Evolutionary conservation across 768 basidiomycete genomes (phyloP).

Genomic region (Phlegmacium glaucopus): DNA sequence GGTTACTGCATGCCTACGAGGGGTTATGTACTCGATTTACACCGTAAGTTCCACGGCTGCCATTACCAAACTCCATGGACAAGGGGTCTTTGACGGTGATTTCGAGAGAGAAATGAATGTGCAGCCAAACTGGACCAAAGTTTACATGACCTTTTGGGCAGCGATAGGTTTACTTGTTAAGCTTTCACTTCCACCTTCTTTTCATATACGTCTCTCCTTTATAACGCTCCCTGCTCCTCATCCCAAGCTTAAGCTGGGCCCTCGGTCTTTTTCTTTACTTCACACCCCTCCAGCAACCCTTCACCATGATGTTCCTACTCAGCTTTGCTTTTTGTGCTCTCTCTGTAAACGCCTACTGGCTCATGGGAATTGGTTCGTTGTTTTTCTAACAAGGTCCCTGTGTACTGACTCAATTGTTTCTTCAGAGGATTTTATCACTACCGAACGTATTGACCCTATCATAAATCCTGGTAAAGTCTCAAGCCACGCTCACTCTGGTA

Average conservation of each 20-base stretch:
- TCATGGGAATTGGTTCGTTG: constrained; percentile 38
- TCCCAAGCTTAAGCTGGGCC: constrained; percentile 19
- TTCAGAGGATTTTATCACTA: constrained; percentile 40
- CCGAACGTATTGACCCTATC: constrained; percentile 49
- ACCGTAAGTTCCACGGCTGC: constrained; percentile 14
- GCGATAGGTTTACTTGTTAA: constrained; percentile 6
- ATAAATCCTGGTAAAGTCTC: constrained; percentile 44
- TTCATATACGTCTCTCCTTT: constrained; percentile 11
- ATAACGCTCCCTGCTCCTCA: constrained; percentile 11
- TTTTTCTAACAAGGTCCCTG: not conserved
- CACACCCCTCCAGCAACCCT: constrained; percentile 8
- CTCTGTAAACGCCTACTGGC: constrained; percentile 41
- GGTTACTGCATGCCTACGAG: no score
- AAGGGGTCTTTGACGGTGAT: no score
- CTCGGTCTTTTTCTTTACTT: constrained; percentile 22
- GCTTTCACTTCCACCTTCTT: constrained; percentile 16
- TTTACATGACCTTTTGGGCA: constrained; percentile 11
- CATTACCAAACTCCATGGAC: not conserved
- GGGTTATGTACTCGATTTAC: no score
- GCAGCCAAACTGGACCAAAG: constrained; percentile 20
- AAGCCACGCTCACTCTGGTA: constrained; percentile 46
- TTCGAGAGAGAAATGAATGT: not conserved
- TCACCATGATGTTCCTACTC: constrained; percentile 28
- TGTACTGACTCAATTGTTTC: not conserved
- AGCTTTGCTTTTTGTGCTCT: constrained; percentile 28